Percentiles rank a stretch among this genome's conserved stretches.
phyloP scores from a whole-genome alignment of 2,329 filamentous ascomycete species.

The Lachnellula suecica region DNA sequence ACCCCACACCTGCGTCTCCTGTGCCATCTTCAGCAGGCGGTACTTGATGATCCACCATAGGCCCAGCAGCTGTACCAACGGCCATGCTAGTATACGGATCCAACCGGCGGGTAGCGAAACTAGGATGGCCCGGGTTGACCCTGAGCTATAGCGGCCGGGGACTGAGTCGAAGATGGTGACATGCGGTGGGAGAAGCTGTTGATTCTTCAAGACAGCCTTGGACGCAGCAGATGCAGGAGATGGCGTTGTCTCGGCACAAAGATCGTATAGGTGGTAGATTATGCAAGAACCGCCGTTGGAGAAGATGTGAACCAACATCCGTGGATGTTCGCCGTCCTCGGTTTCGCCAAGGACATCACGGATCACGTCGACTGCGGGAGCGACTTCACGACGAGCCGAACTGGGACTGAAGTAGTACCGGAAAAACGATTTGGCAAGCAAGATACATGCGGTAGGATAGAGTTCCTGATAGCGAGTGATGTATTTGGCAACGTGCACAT shows the following conservation, averaged over 20 bases:
- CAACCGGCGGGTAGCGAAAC: not conserved
- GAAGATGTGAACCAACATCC: not conserved
- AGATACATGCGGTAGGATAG: not conserved
- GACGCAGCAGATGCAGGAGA: too few species aligned
- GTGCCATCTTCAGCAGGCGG: not conserved
- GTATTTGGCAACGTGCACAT: conserved; percentile 1
- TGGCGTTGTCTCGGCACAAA: not conserved
- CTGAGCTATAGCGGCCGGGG: not conserved
- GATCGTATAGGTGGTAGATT: not conserved
- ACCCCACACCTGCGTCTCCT: not conserved
- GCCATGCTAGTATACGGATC: not conserved
- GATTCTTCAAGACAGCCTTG: too few species aligned
- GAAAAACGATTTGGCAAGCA: not conserved
- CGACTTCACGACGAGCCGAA: not conserved
- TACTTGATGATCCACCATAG: not conserved
- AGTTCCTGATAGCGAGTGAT: not conserved
- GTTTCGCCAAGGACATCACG: not conserved
- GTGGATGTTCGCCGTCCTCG: not conserved
- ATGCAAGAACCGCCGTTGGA: conserved; percentile 1
- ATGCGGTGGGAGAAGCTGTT: not conserved
- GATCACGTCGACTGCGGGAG: not conserved
- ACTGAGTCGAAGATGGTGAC: not conserved
- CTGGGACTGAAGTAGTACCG: not conserved
- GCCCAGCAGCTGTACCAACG: not conserved
- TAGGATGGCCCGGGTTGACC: not conserved